Percentiles rank a stretch among this genome's conserved stretches.
phyloP scores from a whole-genome alignment of 495 filamentous ascomycete species.

The Neohortaea acidophila region DNA sequence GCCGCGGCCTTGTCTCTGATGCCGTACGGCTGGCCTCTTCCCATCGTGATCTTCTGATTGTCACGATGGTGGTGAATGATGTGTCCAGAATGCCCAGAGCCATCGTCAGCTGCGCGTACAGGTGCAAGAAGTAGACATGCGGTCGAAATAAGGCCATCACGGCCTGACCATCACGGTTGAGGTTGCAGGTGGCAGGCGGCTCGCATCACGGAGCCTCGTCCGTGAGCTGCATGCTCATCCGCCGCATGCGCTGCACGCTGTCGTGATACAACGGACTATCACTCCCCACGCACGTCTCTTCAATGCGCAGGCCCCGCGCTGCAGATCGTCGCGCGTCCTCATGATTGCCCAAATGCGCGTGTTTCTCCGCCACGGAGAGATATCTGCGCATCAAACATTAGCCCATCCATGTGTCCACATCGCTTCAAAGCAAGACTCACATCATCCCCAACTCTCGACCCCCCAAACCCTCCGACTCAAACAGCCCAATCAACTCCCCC shows the following conservation, averaged over 20 bases:
- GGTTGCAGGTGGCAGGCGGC: no score
- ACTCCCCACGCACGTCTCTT: not conserved
- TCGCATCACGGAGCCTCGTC: no score
- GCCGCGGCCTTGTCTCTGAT: no score
- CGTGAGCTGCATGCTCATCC: no score
- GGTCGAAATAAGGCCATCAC: no score
- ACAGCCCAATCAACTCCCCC: conserved; percentile 1
- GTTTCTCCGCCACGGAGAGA: not conserved
- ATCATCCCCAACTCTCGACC: conserved; percentile 6
- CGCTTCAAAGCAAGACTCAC: not conserved
- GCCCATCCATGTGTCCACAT: not conserved
- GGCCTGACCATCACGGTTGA: no score
- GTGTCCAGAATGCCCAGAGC: no score
- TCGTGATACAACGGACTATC: conserved; percentile 5
- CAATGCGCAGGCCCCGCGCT: not conserved
- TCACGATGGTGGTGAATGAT: no score
- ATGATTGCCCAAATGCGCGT: not conserved
- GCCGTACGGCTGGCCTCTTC: no score
- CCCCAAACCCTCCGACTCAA: conserved; percentile 1
- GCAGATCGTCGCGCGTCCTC: not conserved
- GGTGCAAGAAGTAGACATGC: no score
- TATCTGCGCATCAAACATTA: not conserved
- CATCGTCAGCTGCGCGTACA: no score
- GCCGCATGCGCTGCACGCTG: not conserved
- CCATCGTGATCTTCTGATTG: no score